Evolutionary conservation across 2,329 filamentous ascomycete species (phyloP).

Genomic region (Cercospora beticola): DNA sequence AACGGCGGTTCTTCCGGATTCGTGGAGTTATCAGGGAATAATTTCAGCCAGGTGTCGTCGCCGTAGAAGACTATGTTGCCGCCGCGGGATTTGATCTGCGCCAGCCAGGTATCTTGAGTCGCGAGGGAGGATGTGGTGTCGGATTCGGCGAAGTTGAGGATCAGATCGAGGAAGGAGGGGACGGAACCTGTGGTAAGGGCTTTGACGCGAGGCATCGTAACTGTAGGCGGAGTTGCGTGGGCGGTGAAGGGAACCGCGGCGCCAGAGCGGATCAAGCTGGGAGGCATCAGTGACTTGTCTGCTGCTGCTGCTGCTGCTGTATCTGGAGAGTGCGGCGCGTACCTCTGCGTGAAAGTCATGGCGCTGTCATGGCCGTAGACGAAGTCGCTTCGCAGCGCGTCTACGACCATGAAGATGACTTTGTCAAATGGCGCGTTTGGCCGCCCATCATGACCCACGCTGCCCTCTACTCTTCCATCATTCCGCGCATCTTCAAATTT

Average conservation of each 20-base stretch:
- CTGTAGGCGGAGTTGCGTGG: slow-evolving; percentile 92
- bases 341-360: slow-evolving; percentile 88
- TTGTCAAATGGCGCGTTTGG: slow-evolving; percentile 73
- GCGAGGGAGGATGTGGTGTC: slow-evolving; percentile 87
- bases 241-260: slow-evolving; percentile 90
- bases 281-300: slow-evolving; percentile 4
- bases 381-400: slow-evolving; percentile 93
- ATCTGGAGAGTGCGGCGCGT: slow-evolving; percentile 19
- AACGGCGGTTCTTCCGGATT: slow-evolving; percentile 43
- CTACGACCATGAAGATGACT: slow-evolving; percentile 95
- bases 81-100: slow-evolving; percentile 76
- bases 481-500: slow-evolving; percentile 29
- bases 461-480: slow-evolving; percentile 7
- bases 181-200: slow-evolving; percentile 96
- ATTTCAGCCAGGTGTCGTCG: slow-evolving; percentile 96
- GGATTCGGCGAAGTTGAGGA: slow-evolving; percentile 92
- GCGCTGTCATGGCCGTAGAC: slow-evolving; percentile 79
- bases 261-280: slow-evolving; percentile 78
- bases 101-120: slow-evolving; percentile 91
- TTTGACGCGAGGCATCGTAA: slow-evolving; percentile 97
- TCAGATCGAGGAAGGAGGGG: slow-evolving; percentile 96
- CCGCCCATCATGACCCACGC: slow-evolving; percentile 42
- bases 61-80: slow-evolving; percentile 92
- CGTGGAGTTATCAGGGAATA: slow-evolving; percentile 66
- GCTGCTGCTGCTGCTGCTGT: not conserved